Percentiles rank a stretch among this genome's conserved stretches.
These are phyloP conservation scores for Meyerozyma athensensis DNA, from an alignment of 1,139 yeast genomes.

Conservation along the genomic window DNA sequence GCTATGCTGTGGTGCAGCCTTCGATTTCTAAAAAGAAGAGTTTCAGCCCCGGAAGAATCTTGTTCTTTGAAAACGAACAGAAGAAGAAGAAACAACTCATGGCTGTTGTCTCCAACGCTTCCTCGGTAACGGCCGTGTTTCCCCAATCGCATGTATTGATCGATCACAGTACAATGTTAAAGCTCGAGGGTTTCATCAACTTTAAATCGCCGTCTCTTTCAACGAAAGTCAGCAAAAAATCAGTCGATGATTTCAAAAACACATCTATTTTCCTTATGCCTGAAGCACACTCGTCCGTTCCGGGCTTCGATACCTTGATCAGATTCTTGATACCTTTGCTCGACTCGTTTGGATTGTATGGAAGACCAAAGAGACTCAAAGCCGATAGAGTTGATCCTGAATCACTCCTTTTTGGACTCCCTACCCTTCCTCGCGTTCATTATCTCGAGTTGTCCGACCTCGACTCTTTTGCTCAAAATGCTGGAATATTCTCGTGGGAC, in stretches of 20 bases:
- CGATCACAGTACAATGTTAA: constrained; percentile 83
- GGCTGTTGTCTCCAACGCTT: constrained; percentile 72
- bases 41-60: constrained; percentile 51
- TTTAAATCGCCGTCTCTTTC: constrained; percentile 46
- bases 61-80: constrained; percentile 60
- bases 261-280: constrained; percentile 94
- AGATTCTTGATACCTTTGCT: constrained; percentile 79
- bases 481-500: constrained; percentile 47
- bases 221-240: constrained; percentile 36
- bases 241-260: constrained; percentile 54
- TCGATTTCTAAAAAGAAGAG: constrained; percentile 37
- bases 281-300: constrained; percentile 87
- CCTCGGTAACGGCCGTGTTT: constrained; percentile 84
- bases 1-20: constrained; percentile 91
- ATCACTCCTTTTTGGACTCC: constrained; percentile 84
- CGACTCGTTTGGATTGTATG: constrained; percentile 85
- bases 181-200: constrained; percentile 75
- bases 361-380: constrained; percentile 82
- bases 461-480: constrained; percentile 9
- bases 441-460: constrained; percentile 50
- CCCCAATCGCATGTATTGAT: constrained; percentile 80
- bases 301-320: constrained; percentile 90
- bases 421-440: constrained; percentile 83
- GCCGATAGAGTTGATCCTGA: constrained; percentile 80
- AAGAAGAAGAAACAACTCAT: constrained; percentile 66